Conservation (phyloP, 2,329 filamentous ascomycete genomes). For the Diplodia seriata region DNA sequence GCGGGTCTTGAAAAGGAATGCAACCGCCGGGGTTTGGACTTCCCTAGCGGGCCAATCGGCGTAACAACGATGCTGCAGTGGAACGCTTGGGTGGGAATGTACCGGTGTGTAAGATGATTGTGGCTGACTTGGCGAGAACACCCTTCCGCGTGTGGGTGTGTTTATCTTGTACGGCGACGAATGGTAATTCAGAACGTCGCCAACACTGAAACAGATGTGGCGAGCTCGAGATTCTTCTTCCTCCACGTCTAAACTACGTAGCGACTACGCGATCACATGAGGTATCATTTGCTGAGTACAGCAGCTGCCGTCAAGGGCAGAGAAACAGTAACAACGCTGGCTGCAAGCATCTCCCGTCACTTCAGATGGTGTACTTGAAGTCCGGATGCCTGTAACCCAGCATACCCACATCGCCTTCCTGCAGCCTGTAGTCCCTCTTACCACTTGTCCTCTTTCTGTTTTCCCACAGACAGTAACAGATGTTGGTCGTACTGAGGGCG, state of each 20-base stretch:
- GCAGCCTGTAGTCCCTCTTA: constrained; percentile 36
- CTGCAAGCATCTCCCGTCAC: neutral
- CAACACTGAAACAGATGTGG: neutral
- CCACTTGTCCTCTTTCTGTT: constrained; percentile 20
- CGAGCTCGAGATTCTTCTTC: too few species aligned
- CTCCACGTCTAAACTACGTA: neutral
- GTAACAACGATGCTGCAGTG: neutral
- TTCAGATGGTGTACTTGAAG: constrained; percentile 42
- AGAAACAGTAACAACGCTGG: neutral
- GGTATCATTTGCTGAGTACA: neutral
- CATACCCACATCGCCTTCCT: constrained; percentile 38
- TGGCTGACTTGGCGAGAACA: neutral
- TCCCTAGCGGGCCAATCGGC: neutral
- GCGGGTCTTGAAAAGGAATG: neutral
- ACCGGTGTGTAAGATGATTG: neutral
- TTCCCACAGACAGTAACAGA: constrained; percentile 31
- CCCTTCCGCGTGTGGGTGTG: neutral
- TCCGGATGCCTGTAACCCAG: constrained; percentile 43
- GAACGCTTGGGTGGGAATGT: neutral
- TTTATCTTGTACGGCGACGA: neutral
- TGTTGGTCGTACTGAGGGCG: constrained; percentile 37
- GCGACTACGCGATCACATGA: neutral
- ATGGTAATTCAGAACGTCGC: neutral
- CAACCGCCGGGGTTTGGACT: neutral
- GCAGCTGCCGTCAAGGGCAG: neutral